Conservation (phyloP, 306 rosid species). For the Cicer bijugum region DNA sequence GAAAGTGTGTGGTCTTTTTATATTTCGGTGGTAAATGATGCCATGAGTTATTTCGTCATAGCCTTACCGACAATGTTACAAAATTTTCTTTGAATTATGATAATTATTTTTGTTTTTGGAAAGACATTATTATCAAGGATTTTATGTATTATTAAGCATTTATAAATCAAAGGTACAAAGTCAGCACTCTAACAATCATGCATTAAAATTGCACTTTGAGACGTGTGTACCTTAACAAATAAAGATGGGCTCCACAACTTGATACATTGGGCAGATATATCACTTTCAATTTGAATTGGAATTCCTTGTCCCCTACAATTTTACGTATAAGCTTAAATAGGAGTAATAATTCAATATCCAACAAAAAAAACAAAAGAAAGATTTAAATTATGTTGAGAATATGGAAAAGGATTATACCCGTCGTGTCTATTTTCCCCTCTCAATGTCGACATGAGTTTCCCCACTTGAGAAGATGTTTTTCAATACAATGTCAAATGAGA, state of each 20-base stretch:
- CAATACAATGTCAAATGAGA: not conserved
- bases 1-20: not conserved
- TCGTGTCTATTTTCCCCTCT: not conserved
- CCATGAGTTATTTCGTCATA: not conserved
- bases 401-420: not conserved
- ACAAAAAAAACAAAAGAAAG: conserved; percentile 31
- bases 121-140: conserved; percentile 11
- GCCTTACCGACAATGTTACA: not conserved
- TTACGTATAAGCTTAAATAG: conserved; percentile 26
- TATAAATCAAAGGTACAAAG: conserved; percentile 28
- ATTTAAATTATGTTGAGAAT: not conserved
- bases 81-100: not conserved
- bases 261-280: conserved; percentile 10
- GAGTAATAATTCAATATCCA: conserved; percentile 33
- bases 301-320: conserved; percentile 36
- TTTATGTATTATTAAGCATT: conserved; percentile 1
- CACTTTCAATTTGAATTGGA: conserved; percentile 40
- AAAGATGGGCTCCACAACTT: conserved; percentile 41
- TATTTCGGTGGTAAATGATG: conserved; percentile 2
- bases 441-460: not conserved
- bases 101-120: not conserved
- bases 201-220: conserved; percentile 32
- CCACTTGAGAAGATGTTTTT: conserved; percentile 17
- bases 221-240: conserved; percentile 33
- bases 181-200: conserved; percentile 43